Evolutionary conservation across 1,139 yeast genomes (phyloP).

Genomic region (Debaryomyces sp.): DNA sequence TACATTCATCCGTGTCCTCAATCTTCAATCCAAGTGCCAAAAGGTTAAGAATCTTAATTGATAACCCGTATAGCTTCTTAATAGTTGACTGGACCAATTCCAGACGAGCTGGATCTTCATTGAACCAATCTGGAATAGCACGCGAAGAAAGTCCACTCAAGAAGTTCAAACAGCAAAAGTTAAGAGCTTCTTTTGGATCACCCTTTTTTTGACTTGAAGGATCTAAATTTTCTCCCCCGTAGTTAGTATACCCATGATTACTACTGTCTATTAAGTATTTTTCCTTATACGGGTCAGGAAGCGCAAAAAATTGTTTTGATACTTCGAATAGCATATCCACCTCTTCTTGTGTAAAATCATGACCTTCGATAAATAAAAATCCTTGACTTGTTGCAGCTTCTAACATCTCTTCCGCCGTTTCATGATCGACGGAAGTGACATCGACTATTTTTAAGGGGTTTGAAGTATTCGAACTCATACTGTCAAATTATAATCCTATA

Average conservation of each 20-base stretch:
- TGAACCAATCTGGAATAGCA: conserved; percentile 49
- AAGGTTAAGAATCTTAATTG: conserved; percentile 45
- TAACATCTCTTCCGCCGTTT: conserved; percentile 54
- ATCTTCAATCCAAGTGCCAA: conserved; percentile 64
- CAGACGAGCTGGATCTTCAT: conserved; percentile 31
- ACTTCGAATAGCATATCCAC: conserved; percentile 56
- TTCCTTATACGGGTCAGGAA: conserved; percentile 52
- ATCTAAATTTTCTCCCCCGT: conserved; percentile 61
- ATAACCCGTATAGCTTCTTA: conserved; percentile 45
- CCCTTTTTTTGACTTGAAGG: conserved; percentile 49
- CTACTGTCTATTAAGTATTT: conserved; percentile 48
- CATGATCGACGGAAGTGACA: conserved; percentile 44
- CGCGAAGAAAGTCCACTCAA: conserved; percentile 35
- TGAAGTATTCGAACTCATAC: conserved; percentile 8
- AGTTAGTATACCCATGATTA: conserved; percentile 66
- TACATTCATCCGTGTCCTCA: conserved; percentile 38
- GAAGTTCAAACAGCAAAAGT: conserved; percentile 45
- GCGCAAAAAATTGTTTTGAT: conserved; percentile 58
- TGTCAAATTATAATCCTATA: neutral
- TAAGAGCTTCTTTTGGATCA: conserved; percentile 66
- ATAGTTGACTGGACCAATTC: conserved; percentile 33
- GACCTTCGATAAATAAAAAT: conserved; percentile 73
- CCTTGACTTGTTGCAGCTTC: conserved; percentile 73
- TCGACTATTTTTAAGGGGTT: conserved; percentile 59
- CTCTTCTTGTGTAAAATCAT: conserved; percentile 60